Percentiles rank a stretch among this genome's conserved stretches.
Evolutionary conservation across 73 alveolate species (phyloP).

Genomic region (Paramecium biaurelia): DNA sequence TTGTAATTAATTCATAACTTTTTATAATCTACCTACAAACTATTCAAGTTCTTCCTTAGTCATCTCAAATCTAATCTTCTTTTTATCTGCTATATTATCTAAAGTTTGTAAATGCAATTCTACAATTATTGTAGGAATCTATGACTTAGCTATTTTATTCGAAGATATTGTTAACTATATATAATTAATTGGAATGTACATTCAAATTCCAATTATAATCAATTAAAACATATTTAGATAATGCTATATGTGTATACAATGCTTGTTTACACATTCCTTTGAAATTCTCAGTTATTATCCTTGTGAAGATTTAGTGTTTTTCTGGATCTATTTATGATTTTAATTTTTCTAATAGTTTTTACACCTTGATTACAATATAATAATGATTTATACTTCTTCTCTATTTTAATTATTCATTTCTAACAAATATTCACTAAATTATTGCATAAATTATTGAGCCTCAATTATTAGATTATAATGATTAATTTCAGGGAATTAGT

Average conservation of each 20-base stretch:
- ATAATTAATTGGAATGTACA: neutral
- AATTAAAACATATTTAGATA: conserved; percentile 29
- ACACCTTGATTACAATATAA: neutral
- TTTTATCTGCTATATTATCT: neutral
- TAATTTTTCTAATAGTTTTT: conserved; percentile 22
- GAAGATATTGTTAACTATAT: conserved; percentile 1
- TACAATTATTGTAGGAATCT: conserved; percentile 20
- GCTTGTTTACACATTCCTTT: conserved; percentile 44
- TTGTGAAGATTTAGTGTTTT: neutral
- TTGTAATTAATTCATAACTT: neutral
- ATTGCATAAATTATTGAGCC: neutral
- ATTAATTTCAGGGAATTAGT: neutral
- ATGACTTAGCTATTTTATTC: neutral
- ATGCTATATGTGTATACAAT: neutral
- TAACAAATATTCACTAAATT: conserved; percentile 3
- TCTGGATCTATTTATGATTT: conserved; percentile 8
- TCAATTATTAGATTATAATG: neutral
- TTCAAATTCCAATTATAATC: conserved; percentile 49
- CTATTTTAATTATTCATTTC: conserved; percentile 14
- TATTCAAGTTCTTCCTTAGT: conserved; percentile 23
- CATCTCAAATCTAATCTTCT: conserved; percentile 14
- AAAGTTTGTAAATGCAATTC: conserved; percentile 38
- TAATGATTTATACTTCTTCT: neutral
- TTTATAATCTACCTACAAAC: conserved; percentile 4
- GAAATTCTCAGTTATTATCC: conserved; percentile 6